phyloP scores from a whole-genome alignment of 148 eudicot genomes.

The Pharnaceum exiguum region DNA sequence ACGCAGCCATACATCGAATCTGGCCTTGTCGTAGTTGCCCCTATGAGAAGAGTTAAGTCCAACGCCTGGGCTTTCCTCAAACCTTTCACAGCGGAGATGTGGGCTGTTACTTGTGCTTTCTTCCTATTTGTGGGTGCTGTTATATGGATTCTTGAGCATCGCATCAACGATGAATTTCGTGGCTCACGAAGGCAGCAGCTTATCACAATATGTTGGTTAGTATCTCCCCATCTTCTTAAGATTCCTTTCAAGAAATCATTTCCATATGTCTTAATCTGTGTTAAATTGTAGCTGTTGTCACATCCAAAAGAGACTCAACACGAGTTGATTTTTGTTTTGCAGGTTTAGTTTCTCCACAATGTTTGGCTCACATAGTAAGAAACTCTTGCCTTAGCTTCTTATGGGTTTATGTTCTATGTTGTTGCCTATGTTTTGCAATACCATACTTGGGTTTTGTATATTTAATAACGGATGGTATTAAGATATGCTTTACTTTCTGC shows the following conservation, averaged over 20 bases:
- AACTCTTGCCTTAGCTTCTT: conserved; percentile 7
- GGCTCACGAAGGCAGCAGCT: conserved; percentile 39
- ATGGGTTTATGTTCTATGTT: conserved; percentile 1
- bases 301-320: too few relatives aligned
- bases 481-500: neutral
- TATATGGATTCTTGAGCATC: conserved; percentile 52
- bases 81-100: conserved; percentile 35
- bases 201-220: conserved; percentile 30
- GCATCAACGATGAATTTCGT: too few relatives aligned
- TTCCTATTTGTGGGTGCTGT: conserved; percentile 38
- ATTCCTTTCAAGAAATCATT: too few relatives aligned
- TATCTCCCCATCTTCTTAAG: too few relatives aligned
- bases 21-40: conserved; percentile 43
- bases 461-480: too few relatives aligned
- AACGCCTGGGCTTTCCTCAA: conserved; percentile 40
- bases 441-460: neutral
- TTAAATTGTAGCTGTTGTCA: too few relatives aligned
- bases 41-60: conserved; percentile 20
- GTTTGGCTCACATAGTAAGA: conserved; percentile 92
- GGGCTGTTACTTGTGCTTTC: conserved; percentile 35
- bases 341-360: too few relatives aligned
- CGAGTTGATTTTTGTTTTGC: too few relatives aligned
- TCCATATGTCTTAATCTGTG: too few relatives aligned
- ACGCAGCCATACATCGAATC: conserved; percentile 39
- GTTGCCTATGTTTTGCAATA: neutral